Base-by-base conservation (phyloP, 805 yeast species). In the Lipomyces yamanashiensis region DNA sequence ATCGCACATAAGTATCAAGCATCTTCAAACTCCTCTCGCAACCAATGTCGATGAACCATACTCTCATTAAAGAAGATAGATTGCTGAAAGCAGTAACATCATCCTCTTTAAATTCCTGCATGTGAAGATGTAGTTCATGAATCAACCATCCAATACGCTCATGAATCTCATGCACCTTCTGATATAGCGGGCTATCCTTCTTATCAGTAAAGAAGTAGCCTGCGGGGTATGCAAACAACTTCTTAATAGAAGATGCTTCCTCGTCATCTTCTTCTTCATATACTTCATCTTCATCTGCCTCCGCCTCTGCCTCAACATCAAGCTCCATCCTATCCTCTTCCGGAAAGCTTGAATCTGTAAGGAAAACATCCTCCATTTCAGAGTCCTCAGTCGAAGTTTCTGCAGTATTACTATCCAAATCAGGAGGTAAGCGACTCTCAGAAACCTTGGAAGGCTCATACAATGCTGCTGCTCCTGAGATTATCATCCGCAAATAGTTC, bases 41-140 rank as follows among this genome's bases (percentile, higher is more conserved):
- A 1, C 96, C 96, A 33, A 88, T 87, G 72, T 91, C 95, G 33
- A 88, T 80, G 69, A 88, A 87, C 90, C 96, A 95, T 7, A 87
- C 84, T 66, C 87, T 85, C 50, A 88, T 73, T 2, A 87, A 86
- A 71, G 85, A 84, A 39, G 91, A 75, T 40, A 87, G 80, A 52
- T 85, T 83, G 65, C 85, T 85, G 72, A 87, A 82, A 6, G 88
- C 73, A 12, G 84, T 82, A 7, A 88, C 83, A 64, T 90, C 87
- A 64, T 89, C 91, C 47, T 83, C 85, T 50, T 81, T 82, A 55
- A 83, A 76, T 1, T 78, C 74, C 7, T 75, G 70, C 61, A 91
- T 74, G 67, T 81, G 82, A 8, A 75, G 70, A 59, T 80, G 82
- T 4, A 89, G 73, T 5, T 78, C 77, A 71, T 89, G 96, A 59